Conservation (phyloP, 129 eudicot species). For the Flaveria linearis region DNA sequence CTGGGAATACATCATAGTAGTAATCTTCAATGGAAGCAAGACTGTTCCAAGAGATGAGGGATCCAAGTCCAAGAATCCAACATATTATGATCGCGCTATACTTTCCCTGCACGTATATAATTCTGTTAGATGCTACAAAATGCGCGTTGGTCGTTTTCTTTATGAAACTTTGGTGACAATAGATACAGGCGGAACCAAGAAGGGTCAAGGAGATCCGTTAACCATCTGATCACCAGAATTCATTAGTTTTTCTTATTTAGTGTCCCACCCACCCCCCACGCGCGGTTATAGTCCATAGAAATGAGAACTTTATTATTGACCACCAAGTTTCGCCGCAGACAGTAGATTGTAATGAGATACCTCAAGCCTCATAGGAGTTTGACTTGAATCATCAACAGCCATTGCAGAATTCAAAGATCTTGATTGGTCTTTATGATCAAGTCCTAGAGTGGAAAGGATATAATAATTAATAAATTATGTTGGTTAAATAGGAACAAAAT, state of each 20-base stretch:
- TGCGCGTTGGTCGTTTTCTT: background rate
- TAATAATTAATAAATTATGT: background rate
- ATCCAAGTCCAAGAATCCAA: constrained; percentile 64
- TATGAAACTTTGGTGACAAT: background rate
- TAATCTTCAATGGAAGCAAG: constrained; percentile 51
- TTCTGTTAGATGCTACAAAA: constrained; percentile 1
- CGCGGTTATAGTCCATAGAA: too few relatives aligned
- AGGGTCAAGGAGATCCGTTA: background rate
- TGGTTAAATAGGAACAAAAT: background rate
- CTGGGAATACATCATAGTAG: constrained; percentile 54
- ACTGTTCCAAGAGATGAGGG: constrained; percentile 58
- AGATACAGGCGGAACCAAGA: background rate
- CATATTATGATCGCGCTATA: constrained; percentile 40
- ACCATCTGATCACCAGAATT: background rate
- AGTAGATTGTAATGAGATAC: constrained; percentile 25
- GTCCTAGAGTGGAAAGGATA: constrained; percentile 5
- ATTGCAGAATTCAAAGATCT: constrained; percentile 5
- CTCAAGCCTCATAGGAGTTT: constrained; percentile 42
- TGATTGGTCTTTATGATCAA: background rate
- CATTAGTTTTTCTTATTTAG: background rate
- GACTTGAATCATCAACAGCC: constrained; percentile 27
- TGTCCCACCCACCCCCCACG: background rate
- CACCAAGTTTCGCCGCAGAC: background rate
- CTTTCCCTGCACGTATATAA: constrained; percentile 41
- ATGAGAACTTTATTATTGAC: background rate